Base-by-base conservation (phyloP, 148 eudicot genomes). In the Cornus florida region DNA sequence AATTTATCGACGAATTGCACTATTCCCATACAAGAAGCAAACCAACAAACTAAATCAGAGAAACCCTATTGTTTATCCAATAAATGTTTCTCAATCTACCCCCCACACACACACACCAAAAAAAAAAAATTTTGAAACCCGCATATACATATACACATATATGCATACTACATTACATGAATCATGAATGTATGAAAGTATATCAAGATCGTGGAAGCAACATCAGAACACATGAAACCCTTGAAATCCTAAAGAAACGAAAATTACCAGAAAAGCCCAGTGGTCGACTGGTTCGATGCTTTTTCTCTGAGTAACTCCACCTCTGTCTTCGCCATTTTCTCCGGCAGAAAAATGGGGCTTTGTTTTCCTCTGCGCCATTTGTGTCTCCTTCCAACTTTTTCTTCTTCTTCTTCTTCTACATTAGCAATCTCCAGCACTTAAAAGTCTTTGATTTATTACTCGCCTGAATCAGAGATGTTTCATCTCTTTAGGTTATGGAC, bases 191-290 rank as follows among this genome's bases (percentile, higher is more conserved):
- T n/a, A 19, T 62, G 23, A 3, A 19, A 3, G 66, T 62, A 19
- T 53, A 20, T 62, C 7, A 20, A 62, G 2, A 62, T 62, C 3
- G 19, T 6, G 6, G 23, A 62, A 62, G 62, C 62, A 57, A 57
- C 17, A 13, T 57, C 8, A 13, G 62, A 57, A 19, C 17, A 57
- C 4, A 57, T 16, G 24, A 46, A 74, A 62, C 9, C 60, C 57
- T 10, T 10, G 19, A 38, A 0, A 19, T n/a, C 19, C 12, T 20
- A 16, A 72, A 5, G 70, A 38, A 62, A 2, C 12, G 23, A 43
- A 67, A 69, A 17, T 13, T 83, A 90, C 92, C 90, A 90, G 80
- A 85, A 89, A 85, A n/a, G 81, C 86, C 90, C 92, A 87, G 72
- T 84, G 86, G 74, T 90, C 81, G 14, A 62, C 71, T 66, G 78